Evolutionary conservation across 768 basidiomycete genomes (phyloP).

Genomic region (Phlegmacium glaucopus): DNA sequence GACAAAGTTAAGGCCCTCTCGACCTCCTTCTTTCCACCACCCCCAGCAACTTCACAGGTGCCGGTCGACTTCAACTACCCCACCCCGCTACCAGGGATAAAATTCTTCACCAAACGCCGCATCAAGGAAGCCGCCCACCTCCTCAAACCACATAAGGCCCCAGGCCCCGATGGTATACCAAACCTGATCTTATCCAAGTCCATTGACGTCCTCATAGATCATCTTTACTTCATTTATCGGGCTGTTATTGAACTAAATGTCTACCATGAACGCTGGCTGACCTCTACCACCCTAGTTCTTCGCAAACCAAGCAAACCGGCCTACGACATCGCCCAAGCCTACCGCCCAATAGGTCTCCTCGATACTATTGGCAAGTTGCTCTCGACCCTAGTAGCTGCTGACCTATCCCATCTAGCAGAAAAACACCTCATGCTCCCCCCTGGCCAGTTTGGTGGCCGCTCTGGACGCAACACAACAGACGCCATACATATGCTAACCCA

Average conservation of each 20-base stretch:
- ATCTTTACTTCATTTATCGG: conserved; percentile 17
- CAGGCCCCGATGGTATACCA: conserved; percentile 17
- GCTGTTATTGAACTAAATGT: conserved; percentile 24
- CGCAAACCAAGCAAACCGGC: conserved; percentile 33
- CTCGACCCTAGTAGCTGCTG: conserved; percentile 6
- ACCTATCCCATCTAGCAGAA: conserved; percentile 14
- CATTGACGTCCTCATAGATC: conserved; percentile 1
- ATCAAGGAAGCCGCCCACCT: too few species aligned
- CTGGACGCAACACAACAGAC: conserved; percentile 26
- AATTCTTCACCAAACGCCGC: not conserved
- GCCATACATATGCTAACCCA: conserved; percentile 19
- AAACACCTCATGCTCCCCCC: conserved; percentile 18
- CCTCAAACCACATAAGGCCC: conserved; percentile 25
- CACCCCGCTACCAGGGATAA: not conserved
- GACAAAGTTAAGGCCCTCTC: not conserved
- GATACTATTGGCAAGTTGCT: conserved; percentile 10
- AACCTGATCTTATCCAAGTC: conserved; percentile 21
- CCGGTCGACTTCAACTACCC: not conserved
- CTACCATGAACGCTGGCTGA: conserved; percentile 27
- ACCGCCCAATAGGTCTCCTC: conserved; percentile 25
- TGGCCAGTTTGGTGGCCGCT: conserved; percentile 28
- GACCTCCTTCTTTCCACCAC: not conserved
- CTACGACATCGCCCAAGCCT: conserved; percentile 18
- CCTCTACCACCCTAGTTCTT: conserved; percentile 24
- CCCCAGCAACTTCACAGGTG: not conserved